phyloP scores from a whole-genome alignment of 1,284 basidiomycete genomes.

The Heterobasidion parviporum region DNA sequence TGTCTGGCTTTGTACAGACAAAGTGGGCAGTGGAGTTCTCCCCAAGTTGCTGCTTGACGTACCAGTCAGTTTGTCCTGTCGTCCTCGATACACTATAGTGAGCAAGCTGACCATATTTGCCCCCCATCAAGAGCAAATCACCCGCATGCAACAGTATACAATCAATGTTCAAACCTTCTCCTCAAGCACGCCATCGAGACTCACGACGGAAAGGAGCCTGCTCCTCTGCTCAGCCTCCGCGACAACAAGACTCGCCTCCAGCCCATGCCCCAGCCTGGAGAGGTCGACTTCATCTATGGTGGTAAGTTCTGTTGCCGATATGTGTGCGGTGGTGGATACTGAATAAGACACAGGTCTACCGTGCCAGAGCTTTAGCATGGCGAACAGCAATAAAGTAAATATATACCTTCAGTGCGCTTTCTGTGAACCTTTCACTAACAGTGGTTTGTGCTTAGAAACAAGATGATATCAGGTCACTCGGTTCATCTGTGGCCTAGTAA shows the following conservation, averaged over 20 bases:
- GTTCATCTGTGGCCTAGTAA: neutral
- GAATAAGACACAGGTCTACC: slow-evolving; percentile 43
- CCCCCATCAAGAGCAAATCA: slow-evolving; percentile 42
- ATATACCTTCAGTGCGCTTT: neutral
- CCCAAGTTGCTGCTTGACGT: slow-evolving; percentile 53
- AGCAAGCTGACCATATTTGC: neutral
- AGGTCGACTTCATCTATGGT: slow-evolving; percentile 65
- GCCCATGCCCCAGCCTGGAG: slow-evolving; percentile 44
- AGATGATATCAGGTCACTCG: slow-evolving; percentile 46
- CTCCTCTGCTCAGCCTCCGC: slow-evolving; percentile 29
- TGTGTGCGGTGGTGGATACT: neutral
- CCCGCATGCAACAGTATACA: slow-evolving; percentile 46
- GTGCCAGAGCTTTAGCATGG: slow-evolving; percentile 58
- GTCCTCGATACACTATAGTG: neutral
- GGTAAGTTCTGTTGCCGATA: slow-evolving; percentile 31
- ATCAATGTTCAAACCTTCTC: slow-evolving; percentile 53
- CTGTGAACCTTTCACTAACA: neutral
- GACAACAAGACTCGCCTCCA: slow-evolving; percentile 25
- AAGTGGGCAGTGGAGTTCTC: slow-evolving; percentile 60
- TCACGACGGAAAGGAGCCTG: slow-evolving; percentile 29
- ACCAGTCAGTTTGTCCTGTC: slow-evolving; percentile 30
- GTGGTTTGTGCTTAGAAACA: slow-evolving; percentile 29
- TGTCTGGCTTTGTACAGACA: slow-evolving; percentile 51
- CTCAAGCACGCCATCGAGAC: slow-evolving; percentile 46
- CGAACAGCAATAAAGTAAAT: slow-evolving; percentile 50